Conservation (phyloP, 805 yeast species). For the Cyberlindnera sargentensis region DNA sequence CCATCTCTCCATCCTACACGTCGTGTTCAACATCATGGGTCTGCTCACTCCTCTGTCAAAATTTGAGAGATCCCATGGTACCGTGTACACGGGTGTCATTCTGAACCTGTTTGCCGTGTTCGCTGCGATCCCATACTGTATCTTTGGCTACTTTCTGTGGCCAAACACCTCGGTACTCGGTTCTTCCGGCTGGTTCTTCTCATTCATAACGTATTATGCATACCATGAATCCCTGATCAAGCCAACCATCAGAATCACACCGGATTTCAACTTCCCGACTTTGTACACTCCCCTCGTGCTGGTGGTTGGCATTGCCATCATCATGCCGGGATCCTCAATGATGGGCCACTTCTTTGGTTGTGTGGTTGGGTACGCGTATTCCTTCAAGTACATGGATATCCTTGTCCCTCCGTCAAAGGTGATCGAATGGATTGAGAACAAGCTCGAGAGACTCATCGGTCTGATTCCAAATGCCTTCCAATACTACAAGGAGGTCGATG, state of each 20-base stretch:
- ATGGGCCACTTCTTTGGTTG: slow-evolving; percentile 70
- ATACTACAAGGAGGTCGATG: slow-evolving; percentile 57
- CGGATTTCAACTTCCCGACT: slow-evolving; percentile 48
- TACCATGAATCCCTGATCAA: slow-evolving; percentile 34
- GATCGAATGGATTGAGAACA: slow-evolving; percentile 57
- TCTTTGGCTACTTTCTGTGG: slow-evolving; percentile 33
- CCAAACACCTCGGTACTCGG: slow-evolving; percentile 55
- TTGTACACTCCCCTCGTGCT: slow-evolving; percentile 47
- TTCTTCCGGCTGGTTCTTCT: slow-evolving; percentile 65
- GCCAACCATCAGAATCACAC: slow-evolving; percentile 35
- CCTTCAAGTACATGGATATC: slow-evolving; percentile 45
- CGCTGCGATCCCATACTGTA: slow-evolving; percentile 38
- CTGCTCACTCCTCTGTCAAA: slow-evolving; percentile 52
- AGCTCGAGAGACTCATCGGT: slow-evolving; percentile 42
- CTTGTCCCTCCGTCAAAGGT: slow-evolving; percentile 61
- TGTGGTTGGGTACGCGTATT: slow-evolving; percentile 57
- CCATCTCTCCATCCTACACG: slow-evolving; percentile 56
- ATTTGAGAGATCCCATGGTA: slow-evolving; percentile 72
- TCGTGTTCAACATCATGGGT: slow-evolving; percentile 50
- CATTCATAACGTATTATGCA: slow-evolving; percentile 58
- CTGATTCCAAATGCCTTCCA: slow-evolving; percentile 46
- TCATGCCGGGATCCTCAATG: slow-evolving; percentile 63
- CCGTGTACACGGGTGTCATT: slow-evolving; percentile 78
- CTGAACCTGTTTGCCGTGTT: slow-evolving; percentile 64
- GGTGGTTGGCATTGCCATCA: slow-evolving; percentile 40